phyloP scores from a whole-genome alignment of 2,329 filamentous ascomycete species.

The Didymella exigua region DNA sequence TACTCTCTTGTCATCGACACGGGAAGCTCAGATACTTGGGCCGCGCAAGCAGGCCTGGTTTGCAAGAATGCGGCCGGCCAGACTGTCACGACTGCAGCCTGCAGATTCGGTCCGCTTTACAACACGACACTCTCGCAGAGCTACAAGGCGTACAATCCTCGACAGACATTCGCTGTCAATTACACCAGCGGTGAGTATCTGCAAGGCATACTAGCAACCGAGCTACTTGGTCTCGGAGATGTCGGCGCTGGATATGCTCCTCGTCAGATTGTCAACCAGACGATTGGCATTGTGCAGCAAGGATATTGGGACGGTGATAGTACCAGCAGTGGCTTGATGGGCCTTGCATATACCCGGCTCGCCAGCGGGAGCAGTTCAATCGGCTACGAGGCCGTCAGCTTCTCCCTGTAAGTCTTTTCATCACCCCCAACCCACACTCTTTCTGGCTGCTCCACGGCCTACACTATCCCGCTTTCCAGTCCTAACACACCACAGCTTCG shows the following conservation, averaged over 20 bases:
- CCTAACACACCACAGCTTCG: slow-evolving; percentile 2
- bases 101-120: slow-evolving; percentile 29
- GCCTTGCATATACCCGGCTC: slow-evolving; percentile 32
- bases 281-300: slow-evolving; percentile 35
- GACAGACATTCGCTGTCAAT: slow-evolving; percentile 23
- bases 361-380: slow-evolving; percentile 19
- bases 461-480: neutral
- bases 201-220: slow-evolving; percentile 26
- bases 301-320: slow-evolving; percentile 39
- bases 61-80: slow-evolving; percentile 16
- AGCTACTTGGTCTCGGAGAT: slow-evolving; percentile 28
- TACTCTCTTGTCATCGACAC: slow-evolving; percentile 39
- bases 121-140: slow-evolving; percentile 5
- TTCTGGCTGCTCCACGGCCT: neutral
- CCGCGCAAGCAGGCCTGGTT: slow-evolving; percentile 22
- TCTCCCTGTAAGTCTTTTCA: slow-evolving; percentile 27
- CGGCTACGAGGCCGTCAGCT: slow-evolving; percentile 32
- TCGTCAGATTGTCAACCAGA: slow-evolving; percentile 26
- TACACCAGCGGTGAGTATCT: slow-evolving; percentile 37
- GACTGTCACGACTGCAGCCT: slow-evolving; percentile 8
- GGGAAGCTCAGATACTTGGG: slow-evolving; percentile 37
- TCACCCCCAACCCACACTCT: neutral
- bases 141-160: slow-evolving; percentile 3
- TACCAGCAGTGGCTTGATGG: slow-evolving; percentile 37
- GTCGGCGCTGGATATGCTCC: slow-evolving; percentile 15